Base-by-base conservation (phyloP, 1,139 yeast genomes). In the Meyerozyma carpophila region DNA sequence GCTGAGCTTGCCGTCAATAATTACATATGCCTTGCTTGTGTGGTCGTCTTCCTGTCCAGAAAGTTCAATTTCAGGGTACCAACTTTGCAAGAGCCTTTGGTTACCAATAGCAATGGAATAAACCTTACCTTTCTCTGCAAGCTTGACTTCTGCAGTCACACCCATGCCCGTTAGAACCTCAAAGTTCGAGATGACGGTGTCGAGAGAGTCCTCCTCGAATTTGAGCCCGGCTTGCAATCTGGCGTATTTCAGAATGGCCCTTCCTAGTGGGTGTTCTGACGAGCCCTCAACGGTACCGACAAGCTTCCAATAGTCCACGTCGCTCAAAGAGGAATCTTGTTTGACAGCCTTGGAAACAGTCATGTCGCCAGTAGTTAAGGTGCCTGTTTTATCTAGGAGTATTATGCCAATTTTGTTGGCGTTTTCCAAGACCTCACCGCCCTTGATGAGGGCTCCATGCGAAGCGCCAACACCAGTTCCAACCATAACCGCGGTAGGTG, bases 401-500 rank as follows among this genome's bases (percentile, higher is more conserved):
- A 93, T 79, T 4, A 82, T 74, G 48, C 84, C 76, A 32, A 90
- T 70, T 14, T 73, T 65, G 54, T 79, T 79, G 7, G 95, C 84
- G 43, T 70, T 75, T 59, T 94, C 98, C 48, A 94, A 75, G 10
- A 87, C 79, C 44, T 86, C 95, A 21, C 98, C 98, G 41, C 98
- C 96, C 63, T 93, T 93, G 55, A 94, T 86, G 44, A 94, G 71
- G 10, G 93, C 86, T 24, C 98, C 98, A 62, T 89, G 74, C 10
- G 79, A 66, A 0, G 98, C 98, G 32, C 96, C 98, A 26, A 89
- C 85, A 24, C 98, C 98, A 1, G 98, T 91, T 6, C 98, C 98
- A 4, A 93, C 98, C 97, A 93, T 91, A 4, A 94, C 88, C 0
- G 98, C 98, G 1, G 98, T 93, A 0, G 98, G 98, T 0, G 98